Evolutionary conservation across 2,329 filamentous ascomycete genomes (phyloP).

Genomic region (Phialophora chinensis): DNA sequence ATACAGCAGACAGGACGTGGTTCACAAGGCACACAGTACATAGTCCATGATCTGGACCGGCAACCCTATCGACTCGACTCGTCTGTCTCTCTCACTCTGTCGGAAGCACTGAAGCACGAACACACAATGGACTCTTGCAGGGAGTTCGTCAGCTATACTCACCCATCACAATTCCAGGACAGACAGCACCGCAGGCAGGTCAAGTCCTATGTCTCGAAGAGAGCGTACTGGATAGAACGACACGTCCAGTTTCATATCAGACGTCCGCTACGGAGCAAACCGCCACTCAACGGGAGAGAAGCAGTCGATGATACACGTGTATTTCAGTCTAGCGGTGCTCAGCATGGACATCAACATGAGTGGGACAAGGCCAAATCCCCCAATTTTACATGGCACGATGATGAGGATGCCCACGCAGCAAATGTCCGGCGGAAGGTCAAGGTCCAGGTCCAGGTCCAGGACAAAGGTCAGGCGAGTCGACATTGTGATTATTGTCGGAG

Average conservation of each 20-base stretch:
- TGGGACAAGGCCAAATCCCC: background rate
- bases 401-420: background rate
- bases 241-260: background rate
- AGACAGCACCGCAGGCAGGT: slow-evolving; percentile 10
- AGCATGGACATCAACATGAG: background rate
- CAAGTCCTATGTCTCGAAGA: slow-evolving; percentile 11
- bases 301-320: background rate
- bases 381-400: background rate
- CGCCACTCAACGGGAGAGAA: background rate
- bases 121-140: background rate
- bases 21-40: no score
- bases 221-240: slow-evolving; percentile 11
- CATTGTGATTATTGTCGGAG: background rate
- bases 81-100: background rate
- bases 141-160: slow-evolving; percentile 12
- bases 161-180: slow-evolving; percentile 14
- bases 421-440: background rate
- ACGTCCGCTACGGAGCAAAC: background rate
- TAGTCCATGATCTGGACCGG: no score
- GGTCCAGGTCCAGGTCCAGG: background rate
- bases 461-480: background rate
- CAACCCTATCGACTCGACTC: background rate
- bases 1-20: no score
- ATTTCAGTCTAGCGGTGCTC: background rate
- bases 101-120: no score